phyloP scores from a whole-genome alignment of 257 asterid species.

The Echites panduratus region DNA sequence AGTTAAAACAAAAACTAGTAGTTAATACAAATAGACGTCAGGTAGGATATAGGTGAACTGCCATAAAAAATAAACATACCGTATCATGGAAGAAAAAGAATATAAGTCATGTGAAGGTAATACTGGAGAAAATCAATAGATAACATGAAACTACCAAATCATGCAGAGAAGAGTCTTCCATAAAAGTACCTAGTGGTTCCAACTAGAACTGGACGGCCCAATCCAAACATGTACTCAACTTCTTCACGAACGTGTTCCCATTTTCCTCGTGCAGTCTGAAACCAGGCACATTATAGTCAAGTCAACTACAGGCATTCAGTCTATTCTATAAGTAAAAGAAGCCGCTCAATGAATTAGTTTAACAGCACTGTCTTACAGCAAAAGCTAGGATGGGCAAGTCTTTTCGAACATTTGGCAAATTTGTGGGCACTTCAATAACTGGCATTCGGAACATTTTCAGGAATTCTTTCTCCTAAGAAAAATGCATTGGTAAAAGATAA shows the following conservation, averaged over 20 bases:
- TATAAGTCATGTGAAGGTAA: background rate
- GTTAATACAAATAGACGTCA: background rate
- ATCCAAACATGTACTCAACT: conserved; percentile 73
- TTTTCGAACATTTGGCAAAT: conserved; percentile 74
- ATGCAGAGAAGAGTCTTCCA: conserved; percentile 22
- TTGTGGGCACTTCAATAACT: conserved; percentile 93
- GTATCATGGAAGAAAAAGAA: background rate
- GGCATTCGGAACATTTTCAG: conserved; percentile 87
- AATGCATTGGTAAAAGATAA: conserved; percentile 3
- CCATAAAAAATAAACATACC: too few relatives aligned
- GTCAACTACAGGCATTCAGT: conserved; percentile 1
- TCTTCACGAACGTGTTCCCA: conserved; percentile 84
- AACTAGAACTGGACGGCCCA: conserved; percentile 91
- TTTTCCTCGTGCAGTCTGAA: conserved; percentile 89
- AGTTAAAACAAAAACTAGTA: background rate
- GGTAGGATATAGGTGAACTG: background rate
- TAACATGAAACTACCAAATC: background rate
- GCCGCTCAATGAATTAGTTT: background rate
- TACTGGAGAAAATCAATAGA: background rate
- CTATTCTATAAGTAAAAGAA: background rate
- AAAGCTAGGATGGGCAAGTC: conserved; percentile 91
- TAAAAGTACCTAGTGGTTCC: conserved; percentile 84
- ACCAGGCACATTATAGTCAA: conserved; percentile 21
- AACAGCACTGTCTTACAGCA: conserved; percentile 55
- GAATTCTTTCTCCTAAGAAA: conserved; percentile 82